Conservation (phyloP, 805 yeast species). For the Torulaspora gathmanii region DNA sequence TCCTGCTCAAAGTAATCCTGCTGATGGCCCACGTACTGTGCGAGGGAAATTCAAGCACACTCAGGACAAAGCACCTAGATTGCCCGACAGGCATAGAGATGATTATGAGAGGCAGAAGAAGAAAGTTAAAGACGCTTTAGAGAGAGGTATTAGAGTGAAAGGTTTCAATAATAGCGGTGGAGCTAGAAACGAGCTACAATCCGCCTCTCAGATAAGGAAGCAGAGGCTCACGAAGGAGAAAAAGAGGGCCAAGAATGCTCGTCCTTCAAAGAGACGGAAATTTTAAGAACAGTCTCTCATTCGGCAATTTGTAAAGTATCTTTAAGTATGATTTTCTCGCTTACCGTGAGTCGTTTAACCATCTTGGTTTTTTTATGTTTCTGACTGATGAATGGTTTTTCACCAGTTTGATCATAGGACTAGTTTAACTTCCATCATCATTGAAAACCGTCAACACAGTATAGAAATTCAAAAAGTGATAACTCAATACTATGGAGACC, state of each 20-base stretch:
- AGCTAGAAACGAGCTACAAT: conserved; percentile 49
- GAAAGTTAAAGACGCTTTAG: conserved; percentile 75
- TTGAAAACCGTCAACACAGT: no score
- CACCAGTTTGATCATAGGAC: background rate
- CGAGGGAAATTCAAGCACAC: conserved; percentile 67
- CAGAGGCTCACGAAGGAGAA: conserved; percentile 64
- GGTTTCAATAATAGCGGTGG: conserved; percentile 48
- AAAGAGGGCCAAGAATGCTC: conserved; percentile 76
- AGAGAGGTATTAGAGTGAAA: conserved; percentile 65
- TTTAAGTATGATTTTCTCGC: background rate
- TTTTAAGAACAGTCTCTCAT: background rate
- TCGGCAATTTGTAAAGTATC: conserved; percentile 2
- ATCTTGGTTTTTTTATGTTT: background rate
- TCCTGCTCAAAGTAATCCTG: conserved; percentile 28
- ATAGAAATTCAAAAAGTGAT: background rate
- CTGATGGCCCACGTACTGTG: conserved; percentile 27
- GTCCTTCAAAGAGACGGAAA: conserved; percentile 52
- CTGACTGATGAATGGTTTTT: background rate
- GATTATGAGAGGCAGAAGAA: conserved; percentile 78
- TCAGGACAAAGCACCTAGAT: conserved; percentile 70
- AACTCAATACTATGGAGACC: conserved; percentile 3
- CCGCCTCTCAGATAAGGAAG: conserved; percentile 75
- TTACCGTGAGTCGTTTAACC: background rate
- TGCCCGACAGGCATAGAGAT: conserved; percentile 88
- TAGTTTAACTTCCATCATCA: no score